Conservation (phyloP, 192 early-diverging fungal genomes). For the Martensiomyces pterosporus region DNA sequence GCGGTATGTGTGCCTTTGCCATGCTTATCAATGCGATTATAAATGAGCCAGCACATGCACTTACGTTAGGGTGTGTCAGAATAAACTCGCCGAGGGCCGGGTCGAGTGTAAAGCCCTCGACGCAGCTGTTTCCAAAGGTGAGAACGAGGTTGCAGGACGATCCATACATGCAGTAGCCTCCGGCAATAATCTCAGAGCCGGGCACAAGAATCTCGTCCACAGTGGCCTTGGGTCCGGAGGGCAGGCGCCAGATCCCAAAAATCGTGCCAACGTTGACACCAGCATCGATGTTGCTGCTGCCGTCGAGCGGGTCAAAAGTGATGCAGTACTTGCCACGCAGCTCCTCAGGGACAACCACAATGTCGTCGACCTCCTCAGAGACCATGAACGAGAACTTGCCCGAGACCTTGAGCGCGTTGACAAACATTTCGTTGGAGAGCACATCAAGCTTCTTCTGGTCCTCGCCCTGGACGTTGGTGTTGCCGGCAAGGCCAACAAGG, state of each 20-base stretch:
- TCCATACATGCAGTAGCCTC: slow-evolving; percentile 98
- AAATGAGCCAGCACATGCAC: no score
- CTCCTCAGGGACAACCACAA: slow-evolving; percentile 77
- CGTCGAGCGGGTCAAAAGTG: slow-evolving; percentile 97
- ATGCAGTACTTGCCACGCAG: slow-evolving; percentile 89
- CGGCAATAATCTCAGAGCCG: slow-evolving; percentile 87
- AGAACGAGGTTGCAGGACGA: slow-evolving; percentile 77
- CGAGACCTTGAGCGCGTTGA: slow-evolving; percentile 84
- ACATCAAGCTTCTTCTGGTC: slow-evolving; percentile 97
- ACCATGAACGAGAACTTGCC: slow-evolving; percentile 92
- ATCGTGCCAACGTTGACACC: slow-evolving; percentile 98
- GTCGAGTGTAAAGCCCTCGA: slow-evolving; percentile 96
- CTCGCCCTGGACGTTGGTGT: slow-evolving; percentile 89
- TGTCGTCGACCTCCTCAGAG: slow-evolving; percentile 94
- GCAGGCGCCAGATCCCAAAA: slow-evolving; percentile 93
- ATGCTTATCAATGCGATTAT: no score
- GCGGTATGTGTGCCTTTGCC: no score
- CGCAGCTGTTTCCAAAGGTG: slow-evolving; percentile 70
- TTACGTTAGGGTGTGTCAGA: slow-evolving; percentile 83
- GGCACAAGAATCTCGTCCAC: slow-evolving; percentile 80
- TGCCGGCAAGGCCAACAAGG: slow-evolving; percentile 87
- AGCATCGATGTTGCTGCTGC: slow-evolving; percentile 96
- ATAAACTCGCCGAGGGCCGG: slow-evolving; percentile 97
- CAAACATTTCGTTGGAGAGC: slow-evolving; percentile 97
- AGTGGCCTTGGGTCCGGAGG: slow-evolving; percentile 48